A percentile compares a stretch with the other conserved stretches of the same genome.
Conservation (phyloP, 495 filamentous ascomycete genomes). For the Sabuloglossum arenarium region DNA sequence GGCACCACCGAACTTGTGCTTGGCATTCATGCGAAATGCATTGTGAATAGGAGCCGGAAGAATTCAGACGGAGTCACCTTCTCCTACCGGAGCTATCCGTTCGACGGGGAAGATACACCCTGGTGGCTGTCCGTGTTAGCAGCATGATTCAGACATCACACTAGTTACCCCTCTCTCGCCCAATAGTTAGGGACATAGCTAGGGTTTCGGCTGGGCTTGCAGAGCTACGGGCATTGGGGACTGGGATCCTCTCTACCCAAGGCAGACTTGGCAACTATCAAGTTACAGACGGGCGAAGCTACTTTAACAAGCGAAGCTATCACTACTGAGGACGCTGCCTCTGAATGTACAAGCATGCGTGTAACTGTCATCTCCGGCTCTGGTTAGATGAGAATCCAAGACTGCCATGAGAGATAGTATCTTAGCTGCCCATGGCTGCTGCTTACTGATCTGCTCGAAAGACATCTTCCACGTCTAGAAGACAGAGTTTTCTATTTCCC, state of each 20-base stretch:
- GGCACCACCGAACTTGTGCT: not conserved
- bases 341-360: no score
- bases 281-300: no score
- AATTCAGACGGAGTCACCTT: not conserved
- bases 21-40: not conserved
- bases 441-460: conserved; percentile 18
- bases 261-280: no score
- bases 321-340: no score
- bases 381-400: no score
- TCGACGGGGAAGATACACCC: not conserved
- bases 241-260: no score
- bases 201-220: not conserved
- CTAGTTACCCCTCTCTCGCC: not conserved
- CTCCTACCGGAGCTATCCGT: not conserved
- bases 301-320: no score
- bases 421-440: conserved; percentile 19
- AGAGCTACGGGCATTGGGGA: no score
- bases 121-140: not conserved
- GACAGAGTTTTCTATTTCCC: conserved; percentile 1
- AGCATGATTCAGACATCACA: not conserved
- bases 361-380: no score
- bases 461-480: conserved; percentile 5
- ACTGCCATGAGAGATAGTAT: conserved; percentile 24
- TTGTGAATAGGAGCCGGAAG: not conserved
- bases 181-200: not conserved